phyloP scores from a whole-genome alignment of 441 rosid genomes.

The Macaranga tanarius region DNA sequence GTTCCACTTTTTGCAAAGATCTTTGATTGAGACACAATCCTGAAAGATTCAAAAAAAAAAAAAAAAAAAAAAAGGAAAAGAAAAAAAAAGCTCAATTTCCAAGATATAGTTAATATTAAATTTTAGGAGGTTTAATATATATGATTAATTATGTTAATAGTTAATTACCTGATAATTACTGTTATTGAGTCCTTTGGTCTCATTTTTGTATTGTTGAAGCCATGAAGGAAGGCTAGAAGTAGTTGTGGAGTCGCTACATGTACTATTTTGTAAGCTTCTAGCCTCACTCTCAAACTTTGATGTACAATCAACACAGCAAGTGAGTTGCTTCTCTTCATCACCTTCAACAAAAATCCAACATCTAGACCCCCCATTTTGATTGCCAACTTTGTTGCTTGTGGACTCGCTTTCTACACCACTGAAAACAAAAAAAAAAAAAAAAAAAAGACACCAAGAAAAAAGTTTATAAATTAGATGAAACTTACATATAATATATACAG shows the following conservation, averaged over 20 bases:
- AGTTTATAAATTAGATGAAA: neutral
- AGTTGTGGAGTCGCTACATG: constrained; percentile 30
- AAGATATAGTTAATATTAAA: neutral
- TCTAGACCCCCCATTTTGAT: constrained; percentile 34
- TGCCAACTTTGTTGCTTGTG: constrained; percentile 34
- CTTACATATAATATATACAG: neutral
- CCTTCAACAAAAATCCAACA: constrained; percentile 32
- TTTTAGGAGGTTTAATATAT: neutral
- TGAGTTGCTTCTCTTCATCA: constrained; percentile 33
- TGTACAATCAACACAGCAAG: constrained; percentile 39
- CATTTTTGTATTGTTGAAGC: constrained; percentile 61
- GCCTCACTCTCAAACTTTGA: constrained; percentile 34
- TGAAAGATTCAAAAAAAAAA: constrained; percentile 25
- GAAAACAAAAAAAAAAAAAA: constrained; percentile 6
- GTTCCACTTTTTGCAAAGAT: constrained; percentile 65
- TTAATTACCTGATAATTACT: constrained; percentile 43
- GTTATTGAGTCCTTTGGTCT: constrained; percentile 28
- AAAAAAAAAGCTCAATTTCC: neutral
- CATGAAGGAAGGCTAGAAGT: constrained; percentile 57
- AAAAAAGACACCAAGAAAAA: no score
- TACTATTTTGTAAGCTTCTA: constrained; percentile 25
- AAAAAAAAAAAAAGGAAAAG: constrained; percentile 6
- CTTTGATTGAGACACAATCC: constrained; percentile 49
- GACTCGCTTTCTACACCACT: constrained; percentile 43
- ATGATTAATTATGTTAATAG: constrained; percentile 10